Evolutionary conservation across 345 rosid genomes (phyloP).

Genomic region (Syzygium aromaticum): DNA sequence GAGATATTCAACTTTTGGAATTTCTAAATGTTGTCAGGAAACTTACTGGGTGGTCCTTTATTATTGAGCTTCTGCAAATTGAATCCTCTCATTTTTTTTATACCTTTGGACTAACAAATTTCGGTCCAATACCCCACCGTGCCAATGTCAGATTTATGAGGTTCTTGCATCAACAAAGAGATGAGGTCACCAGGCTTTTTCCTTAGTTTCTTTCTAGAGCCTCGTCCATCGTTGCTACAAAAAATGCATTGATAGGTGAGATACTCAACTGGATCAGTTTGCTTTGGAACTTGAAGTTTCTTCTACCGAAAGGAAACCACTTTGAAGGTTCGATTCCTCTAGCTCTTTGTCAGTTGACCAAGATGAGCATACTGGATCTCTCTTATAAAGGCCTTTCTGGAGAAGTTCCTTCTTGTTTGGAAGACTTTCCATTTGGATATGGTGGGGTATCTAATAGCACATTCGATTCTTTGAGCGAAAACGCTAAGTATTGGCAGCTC

Average conservation of each 20-base stretch:
- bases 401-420: background rate
- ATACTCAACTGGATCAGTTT: background rate
- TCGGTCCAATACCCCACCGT: background rate
- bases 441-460: background rate
- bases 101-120: background rate
- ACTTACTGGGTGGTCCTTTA: background rate
- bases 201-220: background rate
- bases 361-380: background rate
- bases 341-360: background rate
- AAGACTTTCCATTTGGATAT: too few relatives aligned
- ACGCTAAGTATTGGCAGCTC: background rate
- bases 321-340: background rate
- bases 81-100: background rate
- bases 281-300: background rate
- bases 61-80: background rate
- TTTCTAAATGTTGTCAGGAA: background rate
- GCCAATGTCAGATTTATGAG: background rate
- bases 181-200: too few relatives aligned
- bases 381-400: background rate
- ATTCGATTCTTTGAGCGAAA: background rate
- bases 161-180: background rate
- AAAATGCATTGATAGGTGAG: background rate
- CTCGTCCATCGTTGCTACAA: too few relatives aligned
- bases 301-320: background rate
- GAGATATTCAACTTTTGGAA: background rate